Base-by-base conservation (phyloP, 495 filamentous ascomycete species). In the Lophiotrema nucula region DNA sequence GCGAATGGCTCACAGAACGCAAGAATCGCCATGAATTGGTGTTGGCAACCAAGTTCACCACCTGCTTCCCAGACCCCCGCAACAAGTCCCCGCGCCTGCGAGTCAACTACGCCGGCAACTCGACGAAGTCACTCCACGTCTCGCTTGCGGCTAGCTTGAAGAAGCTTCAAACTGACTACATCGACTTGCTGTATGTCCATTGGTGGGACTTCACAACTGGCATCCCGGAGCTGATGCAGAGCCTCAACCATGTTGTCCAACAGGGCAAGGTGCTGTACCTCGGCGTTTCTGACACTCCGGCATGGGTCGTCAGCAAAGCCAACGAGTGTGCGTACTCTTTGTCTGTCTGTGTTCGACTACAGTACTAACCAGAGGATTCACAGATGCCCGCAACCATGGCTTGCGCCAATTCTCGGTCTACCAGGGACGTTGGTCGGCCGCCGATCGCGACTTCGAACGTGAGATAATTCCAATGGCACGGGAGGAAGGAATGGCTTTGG, bases 21-120 rank as follows among this genome's bases (percentile, higher is more conserved):
- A 67, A 69, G 1, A 76, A 75, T 27, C 77, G 85, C 0, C 83
- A 87, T 54, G 69, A 83, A 54, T 77, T 88, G 28, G 85, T 92
- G 52, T 71, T 90, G 42, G 86, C 87, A 0, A 90, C 88, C 22
- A 90, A 90, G 67, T 92, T 77, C 70, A 84, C 26, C 23, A 33
- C 46, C 21, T 49, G 51, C 53, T 65, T 52, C 37, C 49, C 47
- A 1, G 26, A 49, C 33, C 45, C 56, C 15, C 10, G 25, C 18
- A 39, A 49, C 41, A 35, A 8, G n/a, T 11, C 25, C 13, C 42
- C 44, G 16, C 21, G 42, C 2, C 26, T 28, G 13, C 28, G 27
- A 18, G 47, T 53, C 53, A 68, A 66, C 50, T 66, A 56, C 28
- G 46, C 28, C 24, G 66, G 62, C n/a, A 87, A 87, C 59, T 73